Base-by-base conservation (phyloP, 177 flowering plant species). In the Vitis hybrid region DNA sequence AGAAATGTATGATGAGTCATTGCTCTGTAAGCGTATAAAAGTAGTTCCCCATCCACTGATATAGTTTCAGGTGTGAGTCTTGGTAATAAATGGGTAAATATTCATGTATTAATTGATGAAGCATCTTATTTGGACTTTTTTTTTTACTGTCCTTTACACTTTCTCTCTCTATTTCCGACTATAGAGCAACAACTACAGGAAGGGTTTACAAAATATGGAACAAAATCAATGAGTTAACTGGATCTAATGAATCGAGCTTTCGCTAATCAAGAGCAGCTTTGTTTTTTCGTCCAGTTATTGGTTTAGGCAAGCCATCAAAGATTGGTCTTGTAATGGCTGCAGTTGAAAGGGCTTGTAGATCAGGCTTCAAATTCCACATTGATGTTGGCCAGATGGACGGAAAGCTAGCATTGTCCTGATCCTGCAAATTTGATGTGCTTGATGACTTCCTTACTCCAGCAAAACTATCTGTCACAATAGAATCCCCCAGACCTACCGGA, bases 191-290 rank as follows among this genome's bases (percentile, higher is more conserved):
- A 35, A 24, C 13, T 14, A 41, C 49, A 30, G 62, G 30, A 55
- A 13, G 56, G 12, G 32, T 63, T 21, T 30, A 32, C 9, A 5
- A 67, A 67, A 18, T 15, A 11, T 11, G 18, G n/a, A 56, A 30
- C 13, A 56, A 67, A 58, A 35, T 14, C 13, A 46, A 41, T 60
- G 27, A 52, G 8, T 35, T 35, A 6, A 35, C 41, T 35, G 41
- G 41, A 35, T 35, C 41, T 35, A 35, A 35, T 35, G 41, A 4
- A 35, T 35, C 5, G 41, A 6, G 41, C 41, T 35, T 35, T 35
- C 2, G 41, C 81, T 85, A 93, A 73, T 93, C 98, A 56, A 89
- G 85, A 15, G 98, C 98, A n/a, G 95, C 83, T 78, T 93, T 93
- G 73, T 77, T 87, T 73, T 77, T 86, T 48, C 91, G 72, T 12